Evolutionary conservation across 2,329 filamentous ascomycete genomes (phyloP).

Genomic region (Coniochaeta ligniaria): DNA sequence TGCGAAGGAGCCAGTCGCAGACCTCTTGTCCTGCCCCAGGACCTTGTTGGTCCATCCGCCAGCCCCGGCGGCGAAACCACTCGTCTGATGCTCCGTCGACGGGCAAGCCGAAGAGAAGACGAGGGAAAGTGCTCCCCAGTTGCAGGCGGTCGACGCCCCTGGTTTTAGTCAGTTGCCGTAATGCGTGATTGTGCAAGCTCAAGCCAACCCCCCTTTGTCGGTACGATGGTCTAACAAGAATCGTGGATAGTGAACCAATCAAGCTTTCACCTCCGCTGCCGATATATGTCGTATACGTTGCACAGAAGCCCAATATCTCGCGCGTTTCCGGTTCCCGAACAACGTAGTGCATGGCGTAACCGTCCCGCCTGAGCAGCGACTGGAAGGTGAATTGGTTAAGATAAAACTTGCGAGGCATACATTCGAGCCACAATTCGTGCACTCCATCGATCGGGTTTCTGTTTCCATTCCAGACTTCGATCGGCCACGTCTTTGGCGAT

Average conservation of each 20-base stretch:
- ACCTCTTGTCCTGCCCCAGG: constrained; percentile 42
- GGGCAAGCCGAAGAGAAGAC: constrained; percentile 48
- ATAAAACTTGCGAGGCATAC: constrained; percentile 36
- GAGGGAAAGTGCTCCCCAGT: constrained; percentile 51
- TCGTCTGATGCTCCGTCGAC: constrained; percentile 30
- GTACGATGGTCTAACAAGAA: constrained; percentile 43
- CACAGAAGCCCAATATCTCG: constrained; percentile 48
- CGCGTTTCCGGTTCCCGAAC: constrained; percentile 38
- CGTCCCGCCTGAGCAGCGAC: constrained; percentile 42
- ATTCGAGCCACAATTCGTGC: constrained; percentile 39
- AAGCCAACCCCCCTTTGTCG: constrained; percentile 43
- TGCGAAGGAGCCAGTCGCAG: constrained; percentile 46
- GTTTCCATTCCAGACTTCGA: constrained; percentile 30
- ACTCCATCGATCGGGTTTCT: constrained; percentile 29
- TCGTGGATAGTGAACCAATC: constrained; percentile 46
- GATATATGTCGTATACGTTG: constrained; percentile 51
- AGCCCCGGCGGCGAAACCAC: constrained; percentile 49
- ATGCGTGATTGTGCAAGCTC: constrained; percentile 44
- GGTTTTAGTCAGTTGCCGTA: constrained; percentile 39
- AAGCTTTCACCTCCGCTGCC: constrained; percentile 43
- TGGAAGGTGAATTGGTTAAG: constrained; percentile 34
- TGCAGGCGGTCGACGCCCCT: constrained; percentile 47
- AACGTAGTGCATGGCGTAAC: constrained; percentile 50
- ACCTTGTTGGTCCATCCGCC: constrained; percentile 36
- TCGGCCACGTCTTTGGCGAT: constrained; percentile 30